Conservation (phyloP, 495 filamentous ascomycete species). For the Daldinia loculata region DNA sequence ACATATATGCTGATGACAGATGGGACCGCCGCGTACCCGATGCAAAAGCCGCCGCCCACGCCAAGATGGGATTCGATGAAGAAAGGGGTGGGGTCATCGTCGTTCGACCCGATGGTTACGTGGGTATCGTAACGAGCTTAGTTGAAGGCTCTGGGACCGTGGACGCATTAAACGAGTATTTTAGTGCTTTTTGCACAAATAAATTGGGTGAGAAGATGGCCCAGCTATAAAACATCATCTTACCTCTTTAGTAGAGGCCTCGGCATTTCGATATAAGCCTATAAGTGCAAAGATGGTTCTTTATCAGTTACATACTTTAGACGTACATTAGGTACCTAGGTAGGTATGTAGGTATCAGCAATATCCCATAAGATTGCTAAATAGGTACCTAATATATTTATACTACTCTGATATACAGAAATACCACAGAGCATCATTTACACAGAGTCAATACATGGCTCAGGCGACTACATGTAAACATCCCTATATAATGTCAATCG, state of each 20-base stretch:
- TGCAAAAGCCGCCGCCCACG: slow-evolving; percentile 77
- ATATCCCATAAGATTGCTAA: too few species aligned
- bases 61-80: slow-evolving; percentile 82
- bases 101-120: slow-evolving; percentile 86
- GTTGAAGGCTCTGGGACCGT: slow-evolving; percentile 79
- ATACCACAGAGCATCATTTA: too few species aligned
- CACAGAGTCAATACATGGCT: background rate
- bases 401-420: too few species aligned
- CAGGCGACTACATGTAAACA: background rate
- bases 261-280: background rate
- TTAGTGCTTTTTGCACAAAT: slow-evolving; percentile 69
- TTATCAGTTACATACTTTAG: background rate
- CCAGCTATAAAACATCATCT: slow-evolving; percentile 40
- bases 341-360: too few species aligned
- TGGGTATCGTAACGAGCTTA: slow-evolving; percentile 76
- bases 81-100: slow-evolving; percentile 80
- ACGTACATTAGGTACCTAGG: background rate
- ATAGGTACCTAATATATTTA: too few species aligned
- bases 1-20: slow-evolving; percentile 87
- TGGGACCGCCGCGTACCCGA: slow-evolving; percentile 75
- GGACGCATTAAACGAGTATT: slow-evolving; percentile 85
- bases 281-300: background rate
- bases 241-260: background rate
- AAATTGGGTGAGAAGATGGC: slow-evolving; percentile 50
- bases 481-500: background rate